These are phyloP conservation scores for Xylaria sp. DNA, from an alignment of 495 filamentous ascomycete genomes.

Conservation along the genomic window DNA sequence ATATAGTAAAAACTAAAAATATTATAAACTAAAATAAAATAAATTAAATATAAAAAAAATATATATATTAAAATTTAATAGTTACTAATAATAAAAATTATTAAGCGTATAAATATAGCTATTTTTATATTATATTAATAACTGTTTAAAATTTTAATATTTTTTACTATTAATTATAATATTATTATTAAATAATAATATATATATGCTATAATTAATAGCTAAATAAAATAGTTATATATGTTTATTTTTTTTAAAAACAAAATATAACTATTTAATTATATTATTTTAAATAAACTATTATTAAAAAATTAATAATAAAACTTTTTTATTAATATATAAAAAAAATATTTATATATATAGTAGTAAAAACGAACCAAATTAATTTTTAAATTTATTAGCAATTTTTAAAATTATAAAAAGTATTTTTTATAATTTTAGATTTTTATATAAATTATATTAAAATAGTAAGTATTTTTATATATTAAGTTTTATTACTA, in stretches of 20 bases:
- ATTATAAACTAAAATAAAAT: no score
- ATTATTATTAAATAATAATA: not conserved
- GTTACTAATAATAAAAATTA: not conserved
- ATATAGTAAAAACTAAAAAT: no score
- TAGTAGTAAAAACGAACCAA: not conserved
- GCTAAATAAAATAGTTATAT: no score
- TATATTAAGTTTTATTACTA: not conserved
- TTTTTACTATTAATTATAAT: not conserved
- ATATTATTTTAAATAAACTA: not conserved
- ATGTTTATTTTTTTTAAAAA: not conserved
- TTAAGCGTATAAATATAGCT: not conserved
- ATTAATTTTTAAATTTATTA: not conserved
- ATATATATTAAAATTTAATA: not conserved
- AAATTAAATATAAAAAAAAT: not conserved
- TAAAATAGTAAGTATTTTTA: not conserved
- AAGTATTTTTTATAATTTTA: not conserved
- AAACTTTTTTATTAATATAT: not conserved
- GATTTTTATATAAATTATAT: slow-evolving; percentile 1
- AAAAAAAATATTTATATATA: not conserved
- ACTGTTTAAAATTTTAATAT: not conserved
- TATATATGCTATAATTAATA: no score
- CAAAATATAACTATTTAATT: not conserved
- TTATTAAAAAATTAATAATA: slow-evolving; percentile 2
- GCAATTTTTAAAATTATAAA: slow-evolving; percentile 5
- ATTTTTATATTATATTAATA: not conserved